Evolutionary conservation across 495 filamentous ascomycete genomes (phyloP), one percentile per base, ranked within the genome.

Genomic region (Penicillium argentinense): DNA sequence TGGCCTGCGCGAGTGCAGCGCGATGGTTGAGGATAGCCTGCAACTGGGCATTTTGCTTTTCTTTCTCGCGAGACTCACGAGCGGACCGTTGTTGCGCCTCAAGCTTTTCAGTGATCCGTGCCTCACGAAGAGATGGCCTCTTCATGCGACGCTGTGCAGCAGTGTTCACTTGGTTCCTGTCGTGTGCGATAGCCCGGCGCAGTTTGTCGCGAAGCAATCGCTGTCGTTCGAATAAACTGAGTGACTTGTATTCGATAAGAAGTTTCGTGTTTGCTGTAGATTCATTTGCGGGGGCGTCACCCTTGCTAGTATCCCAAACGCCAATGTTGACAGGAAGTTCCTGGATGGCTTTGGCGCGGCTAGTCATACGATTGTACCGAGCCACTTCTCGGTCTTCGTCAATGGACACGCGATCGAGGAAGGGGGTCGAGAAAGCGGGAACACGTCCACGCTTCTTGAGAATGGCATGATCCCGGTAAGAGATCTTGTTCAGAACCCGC

Each of bases 81-180:
- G 90, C 90, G 66, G 97, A 91, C 39, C 93, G 87, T 62, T 97
- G 95, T 63, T 97, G 90, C 72, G 97, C 97, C 79, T 98, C 93
- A 2, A 98, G 79, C 62, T 95, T 97, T 77, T 98, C 93, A 3
- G 93, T 98, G 54, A 97, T 91, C 25, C 93, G 85, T 25, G 93
- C 95, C 66, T 98, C 93, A n/a, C 91, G 84, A 39, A 97, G 73
- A 18, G 87, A 91, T 58, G 96, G 91, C 67, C 95, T 96, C 84
- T 97, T 98, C 75, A 92, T 89, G 16, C 92, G 84, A 18, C 93
- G 86, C 60, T 95, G 96, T 54, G 81, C 78, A 21, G 87, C 79
- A 12, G 93, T 83, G 56, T 97, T 96, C 83, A 96, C 95, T 27
- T 90, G 90, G 56, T 95, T 96, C 54, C 96, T 89, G 43, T 90